A percentile compares a stretch with the other conserved stretches of the same genome.
These are phyloP conservation scores for Diaporthe amygdali DNA, from an alignment of 2,329 filamentous ascomycete species.

Conservation along the genomic window DNA sequence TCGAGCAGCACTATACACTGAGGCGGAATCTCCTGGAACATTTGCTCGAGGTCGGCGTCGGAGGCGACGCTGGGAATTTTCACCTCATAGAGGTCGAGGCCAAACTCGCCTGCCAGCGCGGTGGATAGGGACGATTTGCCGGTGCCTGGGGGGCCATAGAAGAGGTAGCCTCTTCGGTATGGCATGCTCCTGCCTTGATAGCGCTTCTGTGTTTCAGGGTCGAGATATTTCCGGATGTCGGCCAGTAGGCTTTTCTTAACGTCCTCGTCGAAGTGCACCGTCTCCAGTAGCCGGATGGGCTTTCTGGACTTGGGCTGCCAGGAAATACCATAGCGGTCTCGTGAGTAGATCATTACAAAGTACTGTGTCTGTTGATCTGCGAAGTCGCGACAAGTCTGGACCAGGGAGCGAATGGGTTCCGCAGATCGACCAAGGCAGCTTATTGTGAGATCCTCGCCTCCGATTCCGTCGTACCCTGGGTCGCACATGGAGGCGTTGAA, in stretches of 20 bases:
- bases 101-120: constrained; percentile 56
- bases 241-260: constrained; percentile 52
- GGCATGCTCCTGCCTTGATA: constrained; percentile 72
- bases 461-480: constrained; percentile 50
- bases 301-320: constrained; percentile 56
- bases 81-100: constrained; percentile 55
- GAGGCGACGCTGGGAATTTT: constrained; percentile 54
- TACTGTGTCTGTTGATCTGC: constrained; percentile 53
- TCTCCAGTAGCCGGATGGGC: constrained; percentile 54
- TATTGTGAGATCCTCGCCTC: constrained; percentile 51
- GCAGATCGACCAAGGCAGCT: constrained; percentile 58
- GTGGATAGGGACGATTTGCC: constrained; percentile 64
- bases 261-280: constrained; percentile 53
- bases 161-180: constrained; percentile 68
- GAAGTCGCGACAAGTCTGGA: constrained; percentile 52
- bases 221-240: constrained; percentile 58
- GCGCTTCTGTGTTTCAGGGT: constrained; percentile 54
- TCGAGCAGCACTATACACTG: constrained; percentile 61
- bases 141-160: constrained; percentile 67
- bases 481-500: constrained; percentile 43
- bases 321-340: constrained; percentile 49
- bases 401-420: constrained; percentile 50
- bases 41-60: constrained; percentile 54
- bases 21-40: constrained; percentile 58
- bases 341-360: constrained; percentile 54